Base-by-base conservation (phyloP, 2,329 filamentous ascomycete species). In the Talaromyces rugulosus region DNA sequence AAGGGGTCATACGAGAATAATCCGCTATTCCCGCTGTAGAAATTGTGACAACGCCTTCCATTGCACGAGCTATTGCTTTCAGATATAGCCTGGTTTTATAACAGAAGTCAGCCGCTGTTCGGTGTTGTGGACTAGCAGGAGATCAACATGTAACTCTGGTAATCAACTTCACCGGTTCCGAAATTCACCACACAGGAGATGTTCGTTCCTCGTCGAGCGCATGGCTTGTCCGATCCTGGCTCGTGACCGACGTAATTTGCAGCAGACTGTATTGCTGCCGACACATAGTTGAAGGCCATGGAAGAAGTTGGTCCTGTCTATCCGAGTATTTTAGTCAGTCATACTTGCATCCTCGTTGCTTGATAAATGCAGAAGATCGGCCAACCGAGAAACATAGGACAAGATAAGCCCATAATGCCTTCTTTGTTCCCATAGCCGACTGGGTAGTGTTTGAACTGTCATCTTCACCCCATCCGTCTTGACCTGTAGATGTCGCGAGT, bases 171-270 rank as follows among this genome's bases (percentile, higher is more conserved):
- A 3, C 63, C 63, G 2, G 55, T 60, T 3, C 66, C 66, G 40
- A 67, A 67, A 31, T 64, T 63, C 4, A 67, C 66, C 14, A 63
- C 53, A 57, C 66, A 67, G 14, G 57, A 28, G n/a, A 67, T 67
- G 18, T 52, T 55, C 4, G 59, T 57, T 31, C 66, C 66, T 12
- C 66, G 59, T 9, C 61, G 61, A 23, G 61, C 34, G 44, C 63
- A 64, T 6, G 60, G 61, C 36, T 58, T 61, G 27, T 64, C 33
- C 4, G 63, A 63, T 53, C 63, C 63, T 1, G 57, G 44, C 31
- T 58, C 57, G 33, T 64, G 63, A 2, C 63, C 63, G 28, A 64
- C 56, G 4, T 47, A 52, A 18, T 64, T 64, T 11, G 63, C 63
- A 9, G 63, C 63, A 3, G 63, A 64, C 44, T 56, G 63, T 28